A percentile compares a stretch with the other conserved stretches of the same genome.
phyloP scores from a whole-genome alignment of 768 basidiomycete genomes.

The Vararia minispora region DNA sequence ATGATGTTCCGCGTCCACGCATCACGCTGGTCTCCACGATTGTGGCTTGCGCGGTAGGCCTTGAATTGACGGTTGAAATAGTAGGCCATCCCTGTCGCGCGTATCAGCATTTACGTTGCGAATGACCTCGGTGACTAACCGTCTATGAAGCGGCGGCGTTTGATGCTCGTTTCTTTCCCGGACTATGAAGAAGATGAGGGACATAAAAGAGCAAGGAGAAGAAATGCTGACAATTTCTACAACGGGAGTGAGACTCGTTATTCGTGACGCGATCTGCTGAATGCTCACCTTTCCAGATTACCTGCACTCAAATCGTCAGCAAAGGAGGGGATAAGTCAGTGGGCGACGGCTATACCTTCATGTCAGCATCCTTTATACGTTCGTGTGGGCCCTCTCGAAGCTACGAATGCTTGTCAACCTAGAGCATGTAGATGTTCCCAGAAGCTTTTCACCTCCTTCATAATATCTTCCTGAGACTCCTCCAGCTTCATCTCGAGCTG shows the following conservation, averaged over 20 bases:
- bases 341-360: constrained; percentile 4
- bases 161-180: constrained; percentile 8
- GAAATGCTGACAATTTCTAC: too few relatives aligned
- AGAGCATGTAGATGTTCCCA: neutral
- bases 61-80: constrained; percentile 9
- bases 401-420: neutral
- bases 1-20: constrained; percentile 6
- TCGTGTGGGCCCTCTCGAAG: constrained; percentile 10
- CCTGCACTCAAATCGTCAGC: neutral
- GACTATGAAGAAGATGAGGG: constrained; percentile 5
- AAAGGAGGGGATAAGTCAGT: too few relatives aligned
- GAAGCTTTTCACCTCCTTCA: constrained; percentile 4
- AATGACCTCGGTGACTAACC: neutral
- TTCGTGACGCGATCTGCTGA: too few relatives aligned
- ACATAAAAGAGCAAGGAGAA: too few relatives aligned
- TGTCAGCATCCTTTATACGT: constrained; percentile 6
- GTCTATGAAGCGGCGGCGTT: constrained; percentile 7
- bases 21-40: constrained; percentile 7
- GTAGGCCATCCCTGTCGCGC: neutral
- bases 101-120: neutral
- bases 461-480: constrained; percentile 8
- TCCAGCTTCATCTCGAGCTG: constrained; percentile 7
- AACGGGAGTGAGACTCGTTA: constrained; percentile 1
- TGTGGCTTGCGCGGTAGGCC: constrained; percentile 5
- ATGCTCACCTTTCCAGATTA: constrained; percentile 8